Conservation (phyloP, 2,329 filamentous ascomycete genomes). For the Trichophyton simii region DNA sequence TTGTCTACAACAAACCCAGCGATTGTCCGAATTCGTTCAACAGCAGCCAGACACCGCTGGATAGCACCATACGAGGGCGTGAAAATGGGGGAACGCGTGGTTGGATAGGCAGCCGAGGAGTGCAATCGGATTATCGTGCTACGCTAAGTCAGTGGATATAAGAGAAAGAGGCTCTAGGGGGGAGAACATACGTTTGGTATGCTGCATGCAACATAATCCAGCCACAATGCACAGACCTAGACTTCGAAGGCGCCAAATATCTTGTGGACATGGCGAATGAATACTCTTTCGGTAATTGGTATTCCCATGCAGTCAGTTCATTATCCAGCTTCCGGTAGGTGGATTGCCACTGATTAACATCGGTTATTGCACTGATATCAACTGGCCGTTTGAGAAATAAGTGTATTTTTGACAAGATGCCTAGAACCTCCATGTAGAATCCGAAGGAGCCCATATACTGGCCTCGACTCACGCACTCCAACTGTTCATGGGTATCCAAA, state of each 20-base stretch:
- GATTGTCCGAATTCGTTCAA: slow-evolving; percentile 67
- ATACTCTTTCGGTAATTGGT: slow-evolving; percentile 68
- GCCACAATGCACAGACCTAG: slow-evolving; percentile 61
- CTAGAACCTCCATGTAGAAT: slow-evolving; percentile 80
- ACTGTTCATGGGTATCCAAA: slow-evolving; percentile 48
- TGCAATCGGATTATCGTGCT: slow-evolving; percentile 76
- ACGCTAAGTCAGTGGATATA: slow-evolving; percentile 9
- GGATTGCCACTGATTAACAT: slow-evolving; percentile 82
- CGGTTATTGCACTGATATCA: slow-evolving; percentile 69
- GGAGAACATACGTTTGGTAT: slow-evolving; percentile 59
- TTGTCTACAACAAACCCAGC: slow-evolving; percentile 67
- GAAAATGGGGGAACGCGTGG: slow-evolving; percentile 76
- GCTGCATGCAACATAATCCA: slow-evolving; percentile 89
- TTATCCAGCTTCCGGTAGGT: slow-evolving; percentile 76
- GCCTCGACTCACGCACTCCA: slow-evolving; percentile 55
- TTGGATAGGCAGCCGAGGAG: slow-evolving; percentile 85
- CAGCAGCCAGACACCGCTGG: slow-evolving; percentile 69
- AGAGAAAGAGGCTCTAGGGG: not conserved
- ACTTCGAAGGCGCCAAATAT: slow-evolving; percentile 54
- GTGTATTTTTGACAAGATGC: slow-evolving; percentile 77
- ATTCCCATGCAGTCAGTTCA: slow-evolving; percentile 70
- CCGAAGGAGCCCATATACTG: slow-evolving; percentile 80
- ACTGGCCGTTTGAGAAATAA: slow-evolving; percentile 79
- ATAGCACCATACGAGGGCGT: slow-evolving; percentile 76
- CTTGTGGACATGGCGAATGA: slow-evolving; percentile 60